phyloP scores from a whole-genome alignment of 192 early-diverging fungal species.

The Backusella psychrophila region DNA sequence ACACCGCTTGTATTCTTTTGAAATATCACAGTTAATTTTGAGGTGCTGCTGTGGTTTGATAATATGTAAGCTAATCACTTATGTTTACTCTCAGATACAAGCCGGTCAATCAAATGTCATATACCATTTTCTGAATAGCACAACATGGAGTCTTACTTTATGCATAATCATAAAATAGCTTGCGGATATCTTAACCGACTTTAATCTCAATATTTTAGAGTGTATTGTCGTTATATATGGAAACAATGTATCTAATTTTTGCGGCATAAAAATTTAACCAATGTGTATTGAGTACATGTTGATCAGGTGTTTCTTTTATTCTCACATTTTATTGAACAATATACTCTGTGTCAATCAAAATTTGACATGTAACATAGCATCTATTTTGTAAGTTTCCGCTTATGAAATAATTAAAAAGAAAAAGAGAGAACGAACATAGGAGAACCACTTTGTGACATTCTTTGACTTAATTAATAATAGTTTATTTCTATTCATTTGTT shows the following conservation, averaged over 20 bases:
- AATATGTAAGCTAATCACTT: background rate
- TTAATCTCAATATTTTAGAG: background rate
- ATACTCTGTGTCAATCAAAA: background rate
- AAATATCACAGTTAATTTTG: background rate
- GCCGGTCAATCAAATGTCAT: background rate
- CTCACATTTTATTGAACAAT: background rate
- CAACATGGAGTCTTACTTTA: background rate
- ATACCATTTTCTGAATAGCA: background rate
- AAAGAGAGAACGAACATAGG: background rate
- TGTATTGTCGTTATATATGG: background rate
- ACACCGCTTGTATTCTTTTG: background rate
- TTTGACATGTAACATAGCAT: background rate
- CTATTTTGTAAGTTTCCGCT: background rate
- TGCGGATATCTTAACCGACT: background rate
- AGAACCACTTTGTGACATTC: background rate
- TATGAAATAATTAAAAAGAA: background rate
- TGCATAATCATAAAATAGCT: background rate
- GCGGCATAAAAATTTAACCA: background rate
- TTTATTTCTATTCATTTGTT: background rate
- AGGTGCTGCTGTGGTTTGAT: background rate
- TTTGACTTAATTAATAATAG: background rate
- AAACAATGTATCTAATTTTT: background rate
- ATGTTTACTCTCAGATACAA: background rate
- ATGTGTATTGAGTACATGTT: background rate
- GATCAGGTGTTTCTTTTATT: background rate